Conservation (phyloP, 345 rosid species). For the Eucalyptus cloeziana region DNA sequence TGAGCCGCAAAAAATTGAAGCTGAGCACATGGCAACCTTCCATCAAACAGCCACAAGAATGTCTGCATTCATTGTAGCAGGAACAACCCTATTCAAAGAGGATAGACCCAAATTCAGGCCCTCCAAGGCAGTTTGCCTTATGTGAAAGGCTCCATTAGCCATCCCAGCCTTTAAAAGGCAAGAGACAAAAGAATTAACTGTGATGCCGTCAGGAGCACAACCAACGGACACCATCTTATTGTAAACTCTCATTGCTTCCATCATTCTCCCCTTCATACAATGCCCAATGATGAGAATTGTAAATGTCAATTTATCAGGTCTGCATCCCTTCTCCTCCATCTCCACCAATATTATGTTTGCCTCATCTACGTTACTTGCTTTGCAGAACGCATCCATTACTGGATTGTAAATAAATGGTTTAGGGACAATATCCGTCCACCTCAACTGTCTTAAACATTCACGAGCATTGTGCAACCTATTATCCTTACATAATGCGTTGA, state of each 20-base stretch:
- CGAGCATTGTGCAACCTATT: slow-evolving; percentile 66
- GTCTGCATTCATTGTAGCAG: slow-evolving; percentile 12
- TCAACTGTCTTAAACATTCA: slow-evolving; percentile 44
- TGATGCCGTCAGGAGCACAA: slow-evolving; percentile 60
- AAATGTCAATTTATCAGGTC: slow-evolving; percentile 76
- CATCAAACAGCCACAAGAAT: slow-evolving; percentile 49
- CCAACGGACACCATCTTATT: slow-evolving; percentile 65
- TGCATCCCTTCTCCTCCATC: slow-evolving; percentile 66
- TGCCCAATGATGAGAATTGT: slow-evolving; percentile 92
- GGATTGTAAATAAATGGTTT: slow-evolving; percentile 81
- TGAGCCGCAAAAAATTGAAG: neutral
- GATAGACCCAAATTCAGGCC: slow-evolving; percentile 17
- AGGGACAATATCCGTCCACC: slow-evolving; percentile 21
- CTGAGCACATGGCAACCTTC: neutral
- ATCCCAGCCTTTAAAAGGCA: slow-evolving; percentile 86
- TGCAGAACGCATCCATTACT: slow-evolving; percentile 84
- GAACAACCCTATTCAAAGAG: slow-evolving; percentile 14
- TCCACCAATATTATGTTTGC: slow-evolving; percentile 53
- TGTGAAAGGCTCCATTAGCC: slow-evolving; percentile 59
- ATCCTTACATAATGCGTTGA: slow-evolving; percentile 64
- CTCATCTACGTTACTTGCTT: slow-evolving; percentile 77
- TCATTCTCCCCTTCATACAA: slow-evolving; percentile 88
- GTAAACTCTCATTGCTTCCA: slow-evolving; percentile 63
- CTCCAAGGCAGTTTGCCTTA: slow-evolving; percentile 24
- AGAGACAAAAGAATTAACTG: slow-evolving; percentile 51